Conservation (phyloP, 352 stramenopile species). For the Phytophthora rubi region DNA sequence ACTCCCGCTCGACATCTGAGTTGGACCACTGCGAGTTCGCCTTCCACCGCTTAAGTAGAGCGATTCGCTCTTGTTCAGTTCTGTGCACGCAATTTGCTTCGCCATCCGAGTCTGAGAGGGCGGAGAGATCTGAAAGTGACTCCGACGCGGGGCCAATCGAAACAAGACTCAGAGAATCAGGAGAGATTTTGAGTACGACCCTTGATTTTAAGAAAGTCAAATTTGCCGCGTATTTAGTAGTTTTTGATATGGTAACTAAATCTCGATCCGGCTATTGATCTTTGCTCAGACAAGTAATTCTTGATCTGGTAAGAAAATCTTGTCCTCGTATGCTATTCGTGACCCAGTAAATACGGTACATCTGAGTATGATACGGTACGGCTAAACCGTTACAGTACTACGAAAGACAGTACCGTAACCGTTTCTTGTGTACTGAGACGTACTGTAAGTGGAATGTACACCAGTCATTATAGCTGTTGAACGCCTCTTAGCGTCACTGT, state of each 20-base stretch:
- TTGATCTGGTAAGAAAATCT: neutral
- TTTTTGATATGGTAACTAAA: too few species aligned
- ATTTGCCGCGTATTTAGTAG: too few species aligned
- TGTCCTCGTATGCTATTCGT: neutral
- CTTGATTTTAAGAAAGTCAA: neutral
- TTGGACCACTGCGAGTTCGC: neutral
- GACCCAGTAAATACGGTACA: neutral
- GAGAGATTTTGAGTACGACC: neutral
- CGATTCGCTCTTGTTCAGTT: neutral
- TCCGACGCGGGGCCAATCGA: neutral
- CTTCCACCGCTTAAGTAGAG: neutral
- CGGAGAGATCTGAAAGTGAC: neutral
- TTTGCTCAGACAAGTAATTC: neutral
- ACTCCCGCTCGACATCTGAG: neutral
- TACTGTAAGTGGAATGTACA: neutral
- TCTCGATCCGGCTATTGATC: too few species aligned
- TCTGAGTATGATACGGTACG: neutral
- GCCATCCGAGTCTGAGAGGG: neutral
- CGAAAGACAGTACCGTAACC: neutral
- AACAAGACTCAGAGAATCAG: neutral
- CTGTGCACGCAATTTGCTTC: neutral
- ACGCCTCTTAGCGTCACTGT: slow-evolving; percentile 8
- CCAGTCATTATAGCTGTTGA: neutral
- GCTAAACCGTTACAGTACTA: neutral
- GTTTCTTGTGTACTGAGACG: neutral